These are phyloP conservation scores for Chytriomyces confervae DNA, from an alignment of 192 early-diverging fungal species.

Conservation along the genomic window DNA sequence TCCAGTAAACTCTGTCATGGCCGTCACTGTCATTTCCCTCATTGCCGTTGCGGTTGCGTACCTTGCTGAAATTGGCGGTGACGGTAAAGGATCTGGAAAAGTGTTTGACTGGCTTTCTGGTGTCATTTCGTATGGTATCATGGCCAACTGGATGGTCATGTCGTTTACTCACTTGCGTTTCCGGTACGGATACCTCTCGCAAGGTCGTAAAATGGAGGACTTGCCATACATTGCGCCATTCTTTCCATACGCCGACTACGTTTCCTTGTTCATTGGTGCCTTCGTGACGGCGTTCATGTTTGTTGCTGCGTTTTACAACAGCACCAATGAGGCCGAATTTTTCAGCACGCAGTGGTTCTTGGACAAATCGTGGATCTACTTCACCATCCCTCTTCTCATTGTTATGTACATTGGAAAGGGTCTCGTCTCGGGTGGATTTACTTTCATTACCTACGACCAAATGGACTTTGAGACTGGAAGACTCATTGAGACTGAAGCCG, in stretches of 20 bases:
- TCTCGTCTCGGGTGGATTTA: background rate
- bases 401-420: slow-evolving; percentile 11
- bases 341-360: background rate
- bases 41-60: slow-evolving; percentile 63
- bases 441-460: background rate
- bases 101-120: slow-evolving; percentile 51
- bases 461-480: slow-evolving; percentile 22
- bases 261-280: background rate
- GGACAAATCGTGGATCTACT: slow-evolving; percentile 5
- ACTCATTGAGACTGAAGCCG: slow-evolving; percentile 1
- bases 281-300: slow-evolving; percentile 13
- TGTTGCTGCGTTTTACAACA: background rate
- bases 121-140: slow-evolving; percentile 23
- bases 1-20: slow-evolving; percentile 60
- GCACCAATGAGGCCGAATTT: background rate
- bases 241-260: slow-evolving; percentile 9
- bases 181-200: background rate
- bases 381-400: slow-evolving; percentile 4
- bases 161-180: slow-evolving; percentile 13
- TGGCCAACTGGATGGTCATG: slow-evolving; percentile 20
- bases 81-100: slow-evolving; percentile 53
- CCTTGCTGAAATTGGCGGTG: slow-evolving; percentile 22
- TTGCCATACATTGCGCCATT: slow-evolving; percentile 15
- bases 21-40: slow-evolving; percentile 54
- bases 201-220: slow-evolving; percentile 9